Evolutionary conservation across 768 basidiomycete species (phyloP), one percentile per base, ranked within the genome.

Genomic region (Pulveroboletus sp.): DNA sequence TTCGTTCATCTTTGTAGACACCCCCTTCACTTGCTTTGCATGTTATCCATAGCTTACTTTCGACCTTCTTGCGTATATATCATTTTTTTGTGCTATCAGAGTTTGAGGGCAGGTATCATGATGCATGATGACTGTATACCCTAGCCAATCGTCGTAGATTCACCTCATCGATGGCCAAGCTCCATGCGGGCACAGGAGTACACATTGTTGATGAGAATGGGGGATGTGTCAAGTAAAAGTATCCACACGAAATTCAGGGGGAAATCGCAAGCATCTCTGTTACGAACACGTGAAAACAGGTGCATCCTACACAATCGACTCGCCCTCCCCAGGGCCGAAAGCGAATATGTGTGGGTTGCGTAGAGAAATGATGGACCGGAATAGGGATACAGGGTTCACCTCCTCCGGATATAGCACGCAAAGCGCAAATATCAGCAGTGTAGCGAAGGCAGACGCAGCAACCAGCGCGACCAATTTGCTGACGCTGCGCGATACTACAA

Each of bases 1-100:
- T 21, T 32, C 21, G 17, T 27, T 21, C 19, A 13, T 27, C 8
- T 14, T 33, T 40, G n/a, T 45, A 37, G 44, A 46, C 25, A 3
- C 16, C 12, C 12, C 35, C 24, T 6, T 5, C 35, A 34, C n/a
- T 6, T 17, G 4, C 7, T 24, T 29, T 5, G 9, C 1, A 31
- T 14, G 35, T 44, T 27, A 48, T 14, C 44, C 14, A 47, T 64
- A 64, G 58, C 58, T 58, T 64, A 64, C 44, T 50, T 62, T 64
- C 61, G 62, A 61, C 53, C 53, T 62, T 62, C 56, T 61, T 62
- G 62, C 56, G 34, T 64, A 62, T 53, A 63, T 60, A 51, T 35
- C 37, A 25, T 52, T 37, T 16, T 21, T 23, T 49, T 36, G 48
- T 6, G 19, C 4, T 14, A 16, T 4, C 38, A 25, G 38, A 6